phyloP scores from a whole-genome alignment of 1,139 yeast genomes.

The Lodderomyces margitis region DNA sequence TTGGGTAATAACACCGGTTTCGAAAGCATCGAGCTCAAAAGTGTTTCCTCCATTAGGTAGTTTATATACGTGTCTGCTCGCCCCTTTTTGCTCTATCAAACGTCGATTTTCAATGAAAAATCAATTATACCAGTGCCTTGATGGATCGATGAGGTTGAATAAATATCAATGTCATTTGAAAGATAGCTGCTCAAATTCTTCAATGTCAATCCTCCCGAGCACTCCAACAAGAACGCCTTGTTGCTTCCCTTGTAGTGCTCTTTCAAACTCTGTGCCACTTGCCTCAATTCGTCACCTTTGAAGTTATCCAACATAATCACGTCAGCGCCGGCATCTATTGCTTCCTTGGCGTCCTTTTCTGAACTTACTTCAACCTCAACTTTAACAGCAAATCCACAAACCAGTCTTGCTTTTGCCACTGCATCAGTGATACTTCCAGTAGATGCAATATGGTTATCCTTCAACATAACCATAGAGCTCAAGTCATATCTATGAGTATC shows the following conservation, averaged over 20 bases:
- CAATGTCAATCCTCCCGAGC: slow-evolving; percentile 86
- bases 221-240: slow-evolving; percentile 68
- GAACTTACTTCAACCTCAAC: slow-evolving; percentile 89
- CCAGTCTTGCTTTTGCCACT: slow-evolving; percentile 69
- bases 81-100: neutral
- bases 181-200: slow-evolving; percentile 64
- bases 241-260: slow-evolving; percentile 50
- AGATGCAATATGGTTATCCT: slow-evolving; percentile 90
- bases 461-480: slow-evolving; percentile 93
- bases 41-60: slow-evolving; percentile 42
- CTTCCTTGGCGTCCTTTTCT: slow-evolving; percentile 85
- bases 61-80: neutral
- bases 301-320: slow-evolving; percentile 95
- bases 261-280: slow-evolving; percentile 66
- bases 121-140: slow-evolving; percentile 85
- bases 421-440: slow-evolving; percentile 90
- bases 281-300: slow-evolving; percentile 59
- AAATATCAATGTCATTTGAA: slow-evolving; percentile 81
- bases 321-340: slow-evolving; percentile 93
- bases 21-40: slow-evolving; percentile 37
- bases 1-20: slow-evolving; percentile 46
- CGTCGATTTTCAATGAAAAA: slow-evolving; percentile 75
- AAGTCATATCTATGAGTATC: slow-evolving; percentile 92
- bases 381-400: slow-evolving; percentile 86
- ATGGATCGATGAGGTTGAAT: slow-evolving; percentile 90